A percentile compares a stretch with the other conserved stretches of the same genome.
phyloP scores from a whole-genome alignment of 148 eudicot species.

The Silene latifolia region DNA sequence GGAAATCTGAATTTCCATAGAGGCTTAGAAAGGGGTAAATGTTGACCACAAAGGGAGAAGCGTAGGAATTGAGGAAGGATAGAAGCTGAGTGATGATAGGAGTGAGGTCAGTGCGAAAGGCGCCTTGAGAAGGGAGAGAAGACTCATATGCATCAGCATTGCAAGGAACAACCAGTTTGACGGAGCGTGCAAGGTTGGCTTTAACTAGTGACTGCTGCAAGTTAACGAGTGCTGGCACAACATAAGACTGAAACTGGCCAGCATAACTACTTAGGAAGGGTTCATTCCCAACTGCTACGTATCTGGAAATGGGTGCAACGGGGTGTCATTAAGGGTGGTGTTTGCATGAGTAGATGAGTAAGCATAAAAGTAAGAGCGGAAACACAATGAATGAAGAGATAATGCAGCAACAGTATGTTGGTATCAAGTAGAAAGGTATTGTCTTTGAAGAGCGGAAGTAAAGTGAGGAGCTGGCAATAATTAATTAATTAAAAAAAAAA shows the following conservation, averaged over 20 bases:
- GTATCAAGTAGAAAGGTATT: too few relatives aligned
- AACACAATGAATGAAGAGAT: too few relatives aligned
- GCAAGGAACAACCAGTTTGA: slow-evolving; percentile 85
- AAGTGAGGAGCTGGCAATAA: too few relatives aligned
- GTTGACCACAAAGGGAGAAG: slow-evolving; percentile 81
- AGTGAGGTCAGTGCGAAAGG: slow-evolving; percentile 67
- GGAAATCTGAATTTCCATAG: slow-evolving; percentile 71
- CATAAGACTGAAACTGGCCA: slow-evolving; percentile 61
- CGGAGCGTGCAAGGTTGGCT: slow-evolving; percentile 57
- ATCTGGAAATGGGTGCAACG: too few relatives aligned
- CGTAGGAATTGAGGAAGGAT: slow-evolving; percentile 63
- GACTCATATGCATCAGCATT: slow-evolving; percentile 86
- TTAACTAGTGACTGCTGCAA: slow-evolving; percentile 67
- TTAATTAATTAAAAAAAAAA: too few relatives aligned
- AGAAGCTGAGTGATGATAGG: slow-evolving; percentile 67
- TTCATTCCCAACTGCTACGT: slow-evolving; percentile 57
- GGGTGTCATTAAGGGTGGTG: too few relatives aligned
- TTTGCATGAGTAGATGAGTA: too few relatives aligned
- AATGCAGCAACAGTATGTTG: too few relatives aligned
- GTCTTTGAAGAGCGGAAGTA: too few relatives aligned
- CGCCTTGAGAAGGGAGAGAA: slow-evolving; percentile 73
- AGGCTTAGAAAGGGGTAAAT: slow-evolving; percentile 91
- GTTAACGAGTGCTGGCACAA: slow-evolving; percentile 66
- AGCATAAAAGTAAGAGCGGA: too few relatives aligned
- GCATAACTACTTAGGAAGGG: slow-evolving; percentile 72